Percentiles rank a stretch among this genome's conserved stretches.
phyloP scores from a whole-genome alignment of 1,284 basidiomycete species.

The Rhodotorula sp. region DNA sequence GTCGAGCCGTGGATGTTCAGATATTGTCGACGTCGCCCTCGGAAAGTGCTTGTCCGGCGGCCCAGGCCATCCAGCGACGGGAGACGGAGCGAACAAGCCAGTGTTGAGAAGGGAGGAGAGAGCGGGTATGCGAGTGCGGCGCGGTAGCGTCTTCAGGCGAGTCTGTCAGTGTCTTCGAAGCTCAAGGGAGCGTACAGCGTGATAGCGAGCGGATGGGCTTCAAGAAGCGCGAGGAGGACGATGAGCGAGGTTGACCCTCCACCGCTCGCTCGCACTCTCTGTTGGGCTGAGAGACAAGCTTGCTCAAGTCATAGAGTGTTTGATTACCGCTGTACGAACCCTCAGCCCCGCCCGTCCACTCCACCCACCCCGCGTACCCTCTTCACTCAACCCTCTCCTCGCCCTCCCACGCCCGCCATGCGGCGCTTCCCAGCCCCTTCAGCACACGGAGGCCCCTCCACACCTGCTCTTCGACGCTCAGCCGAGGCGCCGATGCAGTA shows the following conservation, averaged over 20 bases:
- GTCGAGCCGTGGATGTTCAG: too few relatives aligned
- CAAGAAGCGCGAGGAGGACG: neutral
- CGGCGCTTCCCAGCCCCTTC: slow-evolving; percentile 35
- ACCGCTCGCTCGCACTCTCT: neutral
- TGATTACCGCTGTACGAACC: too few relatives aligned
- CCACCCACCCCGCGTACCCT: neutral
- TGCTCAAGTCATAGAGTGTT: neutral
- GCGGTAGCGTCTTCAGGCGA: too few relatives aligned
- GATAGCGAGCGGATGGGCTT: too few relatives aligned
- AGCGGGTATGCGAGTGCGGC: too few relatives aligned
- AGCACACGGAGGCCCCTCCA: neutral
- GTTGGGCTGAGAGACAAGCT: neutral
- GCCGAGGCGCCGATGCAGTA: slow-evolving; percentile 41
- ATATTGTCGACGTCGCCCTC: too few relatives aligned
- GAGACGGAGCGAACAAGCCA: too few relatives aligned
- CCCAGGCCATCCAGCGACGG: too few relatives aligned
- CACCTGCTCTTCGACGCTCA: slow-evolving; percentile 6
- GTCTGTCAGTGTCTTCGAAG: too few relatives aligned
- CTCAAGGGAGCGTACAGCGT: too few relatives aligned
- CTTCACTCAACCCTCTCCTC: slow-evolving; percentile 4
- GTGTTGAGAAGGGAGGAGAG: too few relatives aligned
- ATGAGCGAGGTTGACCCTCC: neutral
- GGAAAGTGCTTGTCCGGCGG: too few relatives aligned
- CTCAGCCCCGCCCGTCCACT: neutral
- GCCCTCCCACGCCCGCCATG: slow-evolving; percentile 1